Evolutionary conservation across 2,329 filamentous ascomycete species (phyloP), one percentile per base, ranked within the genome.

Genomic region (Chrysosporium queenslandicum): DNA sequence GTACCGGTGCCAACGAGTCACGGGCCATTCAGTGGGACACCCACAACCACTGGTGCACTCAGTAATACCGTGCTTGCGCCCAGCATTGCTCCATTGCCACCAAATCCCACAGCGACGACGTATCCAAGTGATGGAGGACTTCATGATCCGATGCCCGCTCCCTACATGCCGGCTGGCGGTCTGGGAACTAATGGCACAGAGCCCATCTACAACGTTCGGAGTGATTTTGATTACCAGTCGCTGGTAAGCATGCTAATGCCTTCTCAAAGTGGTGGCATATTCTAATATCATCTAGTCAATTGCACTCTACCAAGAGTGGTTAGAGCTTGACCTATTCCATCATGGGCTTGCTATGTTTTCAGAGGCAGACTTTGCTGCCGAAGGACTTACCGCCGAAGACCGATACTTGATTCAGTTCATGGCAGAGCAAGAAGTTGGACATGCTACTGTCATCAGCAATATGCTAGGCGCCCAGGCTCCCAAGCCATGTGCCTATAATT

Each of bases 171-270:
- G 0, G 78, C 74, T 39, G 86, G 87, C 53, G 87, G 87, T 7
- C 67, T 85, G 1, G 86, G 86, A 2, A 89, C 86, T 39, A 90
- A 91, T 55, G 86, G 86, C n/a, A 79, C 80, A 0, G 75, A 77
- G 42, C 87, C 86, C 1, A 79, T 88, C 1, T 91, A 91, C 68
- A 81, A 84, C 55, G 82, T 86, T 0, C 77, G 87, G 60, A 87
- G 83, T 57, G 87, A 94, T 63, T 92, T 89, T 62, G 87, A 92
- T 67, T 92, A 84, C 64, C 77, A 91, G 64, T 89, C 85, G 0
- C 75, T 92, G 56, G 69, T 71, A 62, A 37, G 64, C 56, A 7
- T 29, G 12, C 85, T 80, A 0, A 87, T 79, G 0, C 86, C n/a
- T 27, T 27, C 21, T 27, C 3, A 37, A 8, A 14, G 11, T 14